phyloP scores from a whole-genome alignment of 129 eudicot species.

The Escallonia rubra region DNA sequence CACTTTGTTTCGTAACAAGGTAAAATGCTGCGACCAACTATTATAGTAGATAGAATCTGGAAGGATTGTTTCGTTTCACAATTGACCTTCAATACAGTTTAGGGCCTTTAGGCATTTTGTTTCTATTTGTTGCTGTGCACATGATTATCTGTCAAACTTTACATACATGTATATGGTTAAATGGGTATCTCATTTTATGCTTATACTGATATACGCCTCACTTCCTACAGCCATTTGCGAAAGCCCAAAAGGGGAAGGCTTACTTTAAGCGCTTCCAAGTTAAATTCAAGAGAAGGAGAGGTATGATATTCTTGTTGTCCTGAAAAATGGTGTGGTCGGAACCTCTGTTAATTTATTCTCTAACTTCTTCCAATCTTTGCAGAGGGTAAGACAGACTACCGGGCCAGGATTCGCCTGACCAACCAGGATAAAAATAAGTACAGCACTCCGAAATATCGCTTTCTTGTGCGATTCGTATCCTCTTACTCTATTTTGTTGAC shows the following conservation, averaged over 20 bases:
- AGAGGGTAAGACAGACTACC: conserved; percentile 66
- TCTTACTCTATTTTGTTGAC: background rate
- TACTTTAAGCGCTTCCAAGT: conserved; percentile 61
- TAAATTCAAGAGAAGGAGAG: conserved; percentile 59
- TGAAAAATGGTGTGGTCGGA: background rate
- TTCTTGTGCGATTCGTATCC: conserved; percentile 64
- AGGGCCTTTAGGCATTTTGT: no score
- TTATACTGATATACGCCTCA: background rate
- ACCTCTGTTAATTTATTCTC: background rate
- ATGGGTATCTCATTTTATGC: background rate
- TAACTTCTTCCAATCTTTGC: conserved; percentile 7
- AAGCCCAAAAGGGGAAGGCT: conserved; percentile 46
- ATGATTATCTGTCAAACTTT: no score
- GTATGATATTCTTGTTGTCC: conserved; percentile 19
- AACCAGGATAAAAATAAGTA: conserved; percentile 66
- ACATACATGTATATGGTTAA: no score
- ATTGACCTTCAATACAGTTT: no score
- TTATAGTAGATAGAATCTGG: no score
- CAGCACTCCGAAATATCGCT: conserved; percentile 50
- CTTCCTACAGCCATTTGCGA: conserved; percentile 32
- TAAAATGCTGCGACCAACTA: no score
- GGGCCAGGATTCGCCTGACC: conserved; percentile 55
- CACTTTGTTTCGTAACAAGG: no score
- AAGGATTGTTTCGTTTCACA: no score
- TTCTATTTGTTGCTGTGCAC: no score